Percentiles rank a stretch among this genome's conserved stretches.
Conservation (phyloP, 2,329 filamentous ascomycete genomes). For the Proliferodiscus dingleyae region DNA sequence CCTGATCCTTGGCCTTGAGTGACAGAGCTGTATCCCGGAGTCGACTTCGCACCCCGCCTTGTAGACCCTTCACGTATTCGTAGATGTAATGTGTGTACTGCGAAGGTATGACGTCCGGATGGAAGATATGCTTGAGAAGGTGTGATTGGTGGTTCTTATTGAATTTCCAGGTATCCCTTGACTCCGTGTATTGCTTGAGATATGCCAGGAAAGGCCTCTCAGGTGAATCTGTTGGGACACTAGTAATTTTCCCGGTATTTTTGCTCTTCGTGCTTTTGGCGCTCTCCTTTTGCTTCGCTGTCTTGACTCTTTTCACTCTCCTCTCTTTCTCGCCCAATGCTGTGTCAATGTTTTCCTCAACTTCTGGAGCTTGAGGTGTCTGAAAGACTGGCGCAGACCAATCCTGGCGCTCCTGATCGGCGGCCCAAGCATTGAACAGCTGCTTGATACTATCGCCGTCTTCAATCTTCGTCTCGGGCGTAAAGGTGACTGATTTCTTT, state of each 20-base stretch:
- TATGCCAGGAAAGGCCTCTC: slow-evolving; percentile 65
- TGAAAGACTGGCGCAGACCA: slow-evolving; percentile 21
- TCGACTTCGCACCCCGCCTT: slow-evolving; percentile 67
- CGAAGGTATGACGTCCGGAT: slow-evolving; percentile 64
- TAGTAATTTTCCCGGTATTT: slow-evolving; percentile 4
- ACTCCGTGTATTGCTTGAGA: slow-evolving; percentile 67
- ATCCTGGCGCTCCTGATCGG: slow-evolving; percentile 32
- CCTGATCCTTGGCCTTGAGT: slow-evolving; percentile 52
- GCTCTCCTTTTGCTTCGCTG: slow-evolving; percentile 8
- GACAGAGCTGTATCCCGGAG: slow-evolving; percentile 62
- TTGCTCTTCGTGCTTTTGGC: background rate
- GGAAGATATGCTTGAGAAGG: slow-evolving; percentile 77
- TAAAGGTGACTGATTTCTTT: slow-evolving; percentile 60
- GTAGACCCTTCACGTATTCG: slow-evolving; percentile 73
- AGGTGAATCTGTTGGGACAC: slow-evolving; percentile 30
- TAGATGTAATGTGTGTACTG: slow-evolving; percentile 65
- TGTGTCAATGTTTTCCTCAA: slow-evolving; percentile 27
- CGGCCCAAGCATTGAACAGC: slow-evolving; percentile 46
- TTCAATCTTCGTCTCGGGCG: slow-evolving; percentile 54
- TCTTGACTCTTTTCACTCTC: slow-evolving; percentile 27
- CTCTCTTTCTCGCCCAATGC: slow-evolving; percentile 28
- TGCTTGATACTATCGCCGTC: slow-evolving; percentile 51
- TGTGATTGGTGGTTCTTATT: slow-evolving; percentile 89
- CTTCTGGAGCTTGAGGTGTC: slow-evolving; percentile 24
- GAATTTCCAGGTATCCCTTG: slow-evolving; percentile 80